Base-by-base conservation (phyloP, 768 basidiomycete species). In the Naganishia kalamii region DNA sequence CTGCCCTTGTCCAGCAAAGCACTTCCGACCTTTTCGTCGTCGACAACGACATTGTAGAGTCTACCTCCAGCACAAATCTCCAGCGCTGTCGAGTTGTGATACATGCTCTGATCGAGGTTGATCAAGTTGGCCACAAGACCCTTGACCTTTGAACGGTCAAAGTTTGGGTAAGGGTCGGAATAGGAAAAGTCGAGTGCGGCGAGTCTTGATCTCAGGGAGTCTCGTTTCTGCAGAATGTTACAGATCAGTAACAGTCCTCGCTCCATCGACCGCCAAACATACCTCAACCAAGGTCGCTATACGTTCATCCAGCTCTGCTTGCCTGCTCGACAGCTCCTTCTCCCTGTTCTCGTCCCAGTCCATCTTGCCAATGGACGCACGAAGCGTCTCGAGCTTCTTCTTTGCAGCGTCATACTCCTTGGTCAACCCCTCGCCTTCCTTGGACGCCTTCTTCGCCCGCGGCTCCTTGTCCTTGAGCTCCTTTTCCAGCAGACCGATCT, bases 111-210 rank as follows among this genome's bases (percentile, higher is more conserved):
- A 37, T 85, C 82, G 0, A 99, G 83, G 0, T 84, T 82, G 70
- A 97, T 85, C n/a, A 98, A 82, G n/a, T 85, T 85, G 0, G 89
- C 94, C 17, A 96, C 89, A 15, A 90, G 83, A 30, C 96, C 96
- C 75, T 92, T 93, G 72, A 98, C 96, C 71, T 87, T 87, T 23
- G 80, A 79, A 35, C 87, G 84, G 76, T 98, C 89, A 72, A 98
- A 99, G 69, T 84, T 82, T 1, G 88, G 85, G 40, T 83, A 80
- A 0, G 94, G 94, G 35, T 84, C 81, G 1, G 85, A 75, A 70
- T 96, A 98, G 63, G 88, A 84, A 77, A 99, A 98, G 71, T 89
- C 87, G 46, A 96, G 81, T 30, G 83, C 82, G 1, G 87, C 82
- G 23, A 93, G 79, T 62, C 85, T 79, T 50, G 85, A 84, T 68